Percentiles rank a stretch among this genome's conserved stretches.
These are phyloP conservation scores for Coemansia sp. DNA, from an alignment of 192 early-diverging fungal species.

Conservation along the genomic window DNA sequence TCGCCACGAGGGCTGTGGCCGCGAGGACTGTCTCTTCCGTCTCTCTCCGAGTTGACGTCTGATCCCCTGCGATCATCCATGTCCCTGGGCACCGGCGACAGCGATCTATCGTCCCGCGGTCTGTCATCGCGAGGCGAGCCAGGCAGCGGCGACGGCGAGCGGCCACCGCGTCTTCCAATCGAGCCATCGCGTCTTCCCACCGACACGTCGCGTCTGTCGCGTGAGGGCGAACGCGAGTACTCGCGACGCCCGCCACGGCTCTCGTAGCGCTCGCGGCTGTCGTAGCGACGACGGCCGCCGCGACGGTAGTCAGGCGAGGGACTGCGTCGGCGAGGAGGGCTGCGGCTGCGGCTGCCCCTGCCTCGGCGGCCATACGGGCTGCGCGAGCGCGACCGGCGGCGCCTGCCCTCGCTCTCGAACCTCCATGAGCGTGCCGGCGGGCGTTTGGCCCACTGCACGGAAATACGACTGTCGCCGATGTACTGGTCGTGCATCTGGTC, in stretches of 20 bases:
- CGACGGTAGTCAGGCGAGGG: slow-evolving; percentile 5
- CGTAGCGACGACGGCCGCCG: slow-evolving; percentile 6
- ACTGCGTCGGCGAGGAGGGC: slow-evolving; percentile 18
- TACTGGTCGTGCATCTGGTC: slow-evolving; percentile 85
- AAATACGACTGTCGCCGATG: slow-evolving; percentile 75
- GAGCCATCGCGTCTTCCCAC: slow-evolving; percentile 9
- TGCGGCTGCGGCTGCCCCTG: slow-evolving; percentile 25
- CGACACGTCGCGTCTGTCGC: slow-evolving; percentile 6
- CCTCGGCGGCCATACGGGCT: slow-evolving; percentile 12
- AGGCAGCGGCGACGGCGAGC: slow-evolving; percentile 18
- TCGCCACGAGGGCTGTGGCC: not conserved
- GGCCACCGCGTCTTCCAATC: slow-evolving; percentile 3
- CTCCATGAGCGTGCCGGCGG: slow-evolving; percentile 78
- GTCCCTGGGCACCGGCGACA: no score
- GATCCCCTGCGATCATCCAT: no score
- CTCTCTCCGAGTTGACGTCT: not conserved
- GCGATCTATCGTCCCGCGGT: no score
- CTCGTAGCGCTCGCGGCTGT: slow-evolving; percentile 9
- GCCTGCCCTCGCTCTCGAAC: slow-evolving; percentile 60
- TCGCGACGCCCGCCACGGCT: slow-evolving; percentile 12
- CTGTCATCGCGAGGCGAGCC: slow-evolving; percentile 3
- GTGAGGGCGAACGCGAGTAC: slow-evolving; percentile 27
- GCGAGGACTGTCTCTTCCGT: not conserved
- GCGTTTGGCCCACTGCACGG: slow-evolving; percentile 91
- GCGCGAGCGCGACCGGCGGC: slow-evolving; percentile 50